Evolutionary conservation across 164 flowering plant genomes (phyloP).

Genomic region (Magnolia changhungtana): DNA sequence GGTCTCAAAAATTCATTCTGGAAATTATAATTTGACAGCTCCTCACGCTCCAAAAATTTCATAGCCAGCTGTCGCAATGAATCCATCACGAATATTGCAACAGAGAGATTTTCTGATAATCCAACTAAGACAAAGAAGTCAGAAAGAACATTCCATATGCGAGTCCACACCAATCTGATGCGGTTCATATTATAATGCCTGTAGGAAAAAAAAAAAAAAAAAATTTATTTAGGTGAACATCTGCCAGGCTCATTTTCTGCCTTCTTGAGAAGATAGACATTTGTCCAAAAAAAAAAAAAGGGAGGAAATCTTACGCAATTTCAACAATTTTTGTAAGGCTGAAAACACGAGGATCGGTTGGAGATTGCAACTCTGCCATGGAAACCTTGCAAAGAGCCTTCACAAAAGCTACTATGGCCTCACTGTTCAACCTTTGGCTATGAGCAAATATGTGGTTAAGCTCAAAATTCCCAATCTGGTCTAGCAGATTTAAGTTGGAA

Average conservation of each 20-base stretch:
- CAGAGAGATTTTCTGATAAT: slow-evolving; percentile 90
- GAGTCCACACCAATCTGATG: slow-evolving; percentile 97
- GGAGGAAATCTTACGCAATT: slow-evolving; percentile 71
- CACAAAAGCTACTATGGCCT: slow-evolving; percentile 95
- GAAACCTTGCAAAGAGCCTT: slow-evolving; percentile 95
- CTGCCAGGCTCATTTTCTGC: neutral
- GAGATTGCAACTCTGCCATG: slow-evolving; percentile 92
- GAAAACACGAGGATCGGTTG: slow-evolving; percentile 96
- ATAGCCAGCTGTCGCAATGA: slow-evolving; percentile 92
- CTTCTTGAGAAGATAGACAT: too few species aligned
- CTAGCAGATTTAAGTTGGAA: slow-evolving; percentile 87
- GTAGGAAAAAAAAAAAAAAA: slow-evolving; percentile 25
- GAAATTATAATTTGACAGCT: slow-evolving; percentile 93
- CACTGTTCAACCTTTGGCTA: slow-evolving; percentile 94
- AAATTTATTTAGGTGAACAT: neutral
- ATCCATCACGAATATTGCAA: slow-evolving; percentile 98
- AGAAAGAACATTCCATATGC: slow-evolving; percentile 96
- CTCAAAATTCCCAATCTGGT: slow-evolving; percentile 93
- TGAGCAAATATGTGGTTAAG: slow-evolving; percentile 96
- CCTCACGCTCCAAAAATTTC: slow-evolving; percentile 98
- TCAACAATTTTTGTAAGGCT: slow-evolving; percentile 97
- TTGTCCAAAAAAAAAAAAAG: neutral
- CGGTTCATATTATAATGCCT: slow-evolving; percentile 99
- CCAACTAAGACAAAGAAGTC: slow-evolving; percentile 97
- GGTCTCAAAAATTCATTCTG: slow-evolving; percentile 98